These are phyloP conservation scores for Hypoxylon lienhwacheense DNA, from an alignment of 495 filamentous ascomycete species.

Conservation along the genomic window DNA sequence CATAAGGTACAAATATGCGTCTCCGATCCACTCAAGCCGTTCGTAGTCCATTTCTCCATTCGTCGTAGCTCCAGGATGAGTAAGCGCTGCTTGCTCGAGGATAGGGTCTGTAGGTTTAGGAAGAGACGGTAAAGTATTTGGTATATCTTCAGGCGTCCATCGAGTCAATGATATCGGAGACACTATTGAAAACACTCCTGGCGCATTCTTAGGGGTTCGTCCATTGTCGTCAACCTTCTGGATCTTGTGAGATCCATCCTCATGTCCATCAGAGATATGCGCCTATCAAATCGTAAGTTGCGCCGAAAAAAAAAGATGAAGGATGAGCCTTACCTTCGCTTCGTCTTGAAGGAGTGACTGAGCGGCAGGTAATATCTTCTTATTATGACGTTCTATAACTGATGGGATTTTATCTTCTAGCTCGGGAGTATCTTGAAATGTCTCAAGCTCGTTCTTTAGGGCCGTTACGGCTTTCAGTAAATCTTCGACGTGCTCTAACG, in stretches of 20 bases:
- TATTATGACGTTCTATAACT: constrained; percentile 30
- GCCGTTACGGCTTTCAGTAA: constrained; percentile 36
- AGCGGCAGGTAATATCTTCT: constrained; percentile 23
- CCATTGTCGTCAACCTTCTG: constrained; percentile 21
- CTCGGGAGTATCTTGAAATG: constrained; percentile 8
- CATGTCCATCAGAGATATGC: not conserved
- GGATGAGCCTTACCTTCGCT: constrained; percentile 3
- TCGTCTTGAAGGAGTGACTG: constrained; percentile 28
- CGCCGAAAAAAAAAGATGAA: not conserved
- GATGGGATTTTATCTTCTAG: constrained; percentile 24
- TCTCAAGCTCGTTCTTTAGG: constrained; percentile 36
- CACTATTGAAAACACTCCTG: constrained; percentile 22
- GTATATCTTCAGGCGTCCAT: constrained; percentile 50
- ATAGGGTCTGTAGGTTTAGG: constrained; percentile 62
- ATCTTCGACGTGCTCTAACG: constrained; percentile 39
- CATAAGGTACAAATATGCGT: constrained; percentile 72
- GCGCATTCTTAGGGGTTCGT: not conserved
- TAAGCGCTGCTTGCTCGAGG: constrained; percentile 67
- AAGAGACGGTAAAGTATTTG: constrained; percentile 46
- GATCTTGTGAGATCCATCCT: constrained; percentile 19
- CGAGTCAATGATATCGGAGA: constrained; percentile 37
- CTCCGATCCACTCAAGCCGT: constrained; percentile 73
- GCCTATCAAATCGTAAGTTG: constrained; percentile 7
- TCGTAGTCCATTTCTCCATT: constrained; percentile 59
- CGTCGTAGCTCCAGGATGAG: constrained; percentile 56